These are phyloP conservation scores for Aegilops sharonensis DNA, from an alignment of 176 grass and related monocot genomes.

Conservation along the genomic window DNA sequence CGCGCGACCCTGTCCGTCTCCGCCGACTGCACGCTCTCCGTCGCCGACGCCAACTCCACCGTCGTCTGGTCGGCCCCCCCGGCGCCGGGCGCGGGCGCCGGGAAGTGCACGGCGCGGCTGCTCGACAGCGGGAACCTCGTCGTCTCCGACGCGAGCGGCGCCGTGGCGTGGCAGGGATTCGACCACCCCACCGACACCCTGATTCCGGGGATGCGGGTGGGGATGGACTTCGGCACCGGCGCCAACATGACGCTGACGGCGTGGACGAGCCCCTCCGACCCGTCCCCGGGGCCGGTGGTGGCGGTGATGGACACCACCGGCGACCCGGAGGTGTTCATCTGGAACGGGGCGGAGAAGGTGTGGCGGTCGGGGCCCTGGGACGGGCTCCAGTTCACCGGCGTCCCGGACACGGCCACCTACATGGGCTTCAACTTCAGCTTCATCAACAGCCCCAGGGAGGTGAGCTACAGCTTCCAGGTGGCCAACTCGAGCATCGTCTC, in stretches of 20 bases:
- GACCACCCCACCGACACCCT: constrained; percentile 66
- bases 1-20: constrained; percentile 35
- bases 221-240: constrained; percentile 35
- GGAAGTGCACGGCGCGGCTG: constrained; percentile 28
- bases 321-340: constrained; percentile 55
- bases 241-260: constrained; percentile 45
- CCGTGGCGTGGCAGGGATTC: constrained; percentile 68
- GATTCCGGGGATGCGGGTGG: constrained; percentile 63
- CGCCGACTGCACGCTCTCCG: constrained; percentile 22
- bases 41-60: constrained; percentile 26
- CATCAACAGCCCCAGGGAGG: constrained; percentile 27
- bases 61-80: constrained; percentile 30
- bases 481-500: constrained; percentile 26
- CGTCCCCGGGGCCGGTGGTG: constrained; percentile 31
- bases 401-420: constrained; percentile 44
- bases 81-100: not conserved
- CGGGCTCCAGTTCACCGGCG: constrained; percentile 59
- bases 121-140: constrained; percentile 49
- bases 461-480: constrained; percentile 55
- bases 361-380: constrained; percentile 62
- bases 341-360: constrained; percentile 16
- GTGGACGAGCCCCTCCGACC: constrained; percentile 55
- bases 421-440: constrained; percentile 46
- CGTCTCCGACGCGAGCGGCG: not conserved
- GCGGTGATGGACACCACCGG: constrained; percentile 37